Evolutionary conservation across 148 eudicot genomes (phyloP), one percentile per base, ranked within the genome.

Genomic region (Cornus kousa): DNA sequence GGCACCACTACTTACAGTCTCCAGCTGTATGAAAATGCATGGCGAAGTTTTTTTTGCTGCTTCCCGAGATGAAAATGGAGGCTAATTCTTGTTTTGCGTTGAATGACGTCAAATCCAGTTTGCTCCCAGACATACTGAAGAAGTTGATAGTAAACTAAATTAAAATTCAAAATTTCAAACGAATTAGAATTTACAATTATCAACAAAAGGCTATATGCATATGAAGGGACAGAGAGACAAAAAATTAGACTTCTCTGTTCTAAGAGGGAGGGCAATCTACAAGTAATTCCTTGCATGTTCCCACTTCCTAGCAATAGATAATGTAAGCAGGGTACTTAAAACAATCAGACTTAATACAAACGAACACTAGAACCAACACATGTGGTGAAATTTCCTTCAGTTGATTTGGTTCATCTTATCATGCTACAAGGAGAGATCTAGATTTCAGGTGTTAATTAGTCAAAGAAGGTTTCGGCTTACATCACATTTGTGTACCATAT

Each of bases 11-110:
- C 94, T 90, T 89, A 93, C 99, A 96, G 91, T 82, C 99, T 89
- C 99, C 99, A 96, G 88, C 95, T 92, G 80, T 96, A 96, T 5
- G 98, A 93, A 81, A 96, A 96, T 64, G 99, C 98, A 65, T 88
- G 87, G 73, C 92, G 97, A 73, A 96, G 79, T 86, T 90, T 93
- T 80, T 80, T 92, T 80, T 89, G 85, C 68, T 86, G 93, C 80
- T 89, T 89, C 65, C 87, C 86, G 22, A 96, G 91, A 78, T 89
- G 90, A 80, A 82, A 93, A 83, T 96, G 99, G 69, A 96, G 97
- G 79, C 99, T 96, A 53, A 96, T 96, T 84, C 97, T 87, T 72
- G 99, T 96, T 80, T 87, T 96, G 74, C 97, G 87, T 67, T 96
- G 88, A 80, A 93, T 81, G 8, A 92, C 87, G 87, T 96, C 98